These are phyloP conservation scores for Odontarrhena argentea DNA, from an alignment of 345 rosid genomes.

Conservation along the genomic window DNA sequence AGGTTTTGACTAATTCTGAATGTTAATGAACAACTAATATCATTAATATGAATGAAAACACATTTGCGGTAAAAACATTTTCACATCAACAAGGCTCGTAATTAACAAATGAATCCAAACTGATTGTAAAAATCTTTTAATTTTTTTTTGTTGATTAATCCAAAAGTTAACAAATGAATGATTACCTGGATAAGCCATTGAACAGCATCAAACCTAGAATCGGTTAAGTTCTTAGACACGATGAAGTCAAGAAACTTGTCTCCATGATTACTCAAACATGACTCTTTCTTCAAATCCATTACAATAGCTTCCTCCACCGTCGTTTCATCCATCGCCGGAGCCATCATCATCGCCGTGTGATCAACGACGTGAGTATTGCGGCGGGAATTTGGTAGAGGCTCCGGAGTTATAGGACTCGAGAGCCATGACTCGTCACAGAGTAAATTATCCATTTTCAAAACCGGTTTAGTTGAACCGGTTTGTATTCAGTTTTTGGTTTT, in stretches of 20 bases:
- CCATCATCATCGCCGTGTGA: background rate
- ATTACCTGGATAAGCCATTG: constrained; percentile 39
- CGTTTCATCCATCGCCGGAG: constrained; percentile 9
- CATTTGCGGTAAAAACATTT: too few relatives aligned
- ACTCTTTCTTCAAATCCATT: constrained; percentile 38
- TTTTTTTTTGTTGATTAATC: too few relatives aligned
- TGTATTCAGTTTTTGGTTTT: background rate
- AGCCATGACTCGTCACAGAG: constrained; percentile 41
- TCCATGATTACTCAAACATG: constrained; percentile 25
- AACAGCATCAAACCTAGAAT: constrained; percentile 27
- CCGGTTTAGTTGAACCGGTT: constrained; percentile 22
- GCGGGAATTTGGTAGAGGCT: constrained; percentile 11
- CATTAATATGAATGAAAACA: too few relatives aligned
- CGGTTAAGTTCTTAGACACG: constrained; percentile 24
- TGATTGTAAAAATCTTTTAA: too few relatives aligned
- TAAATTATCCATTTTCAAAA: constrained; percentile 34
- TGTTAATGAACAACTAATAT: too few relatives aligned
- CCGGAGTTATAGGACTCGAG: constrained; percentile 28
- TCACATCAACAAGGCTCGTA: too few relatives aligned
- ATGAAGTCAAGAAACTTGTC: constrained; percentile 32
- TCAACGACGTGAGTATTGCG: background rate
- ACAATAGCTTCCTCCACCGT: constrained; percentile 31
- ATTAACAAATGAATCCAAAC: too few relatives aligned
- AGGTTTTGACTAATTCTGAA: too few relatives aligned
- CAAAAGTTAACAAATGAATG: background rate